A percentile compares a stretch with the other conserved stretches of the same genome.
phyloP scores from a whole-genome alignment of 2,329 filamentous ascomycete species.

The Fusarium sp. region DNA sequence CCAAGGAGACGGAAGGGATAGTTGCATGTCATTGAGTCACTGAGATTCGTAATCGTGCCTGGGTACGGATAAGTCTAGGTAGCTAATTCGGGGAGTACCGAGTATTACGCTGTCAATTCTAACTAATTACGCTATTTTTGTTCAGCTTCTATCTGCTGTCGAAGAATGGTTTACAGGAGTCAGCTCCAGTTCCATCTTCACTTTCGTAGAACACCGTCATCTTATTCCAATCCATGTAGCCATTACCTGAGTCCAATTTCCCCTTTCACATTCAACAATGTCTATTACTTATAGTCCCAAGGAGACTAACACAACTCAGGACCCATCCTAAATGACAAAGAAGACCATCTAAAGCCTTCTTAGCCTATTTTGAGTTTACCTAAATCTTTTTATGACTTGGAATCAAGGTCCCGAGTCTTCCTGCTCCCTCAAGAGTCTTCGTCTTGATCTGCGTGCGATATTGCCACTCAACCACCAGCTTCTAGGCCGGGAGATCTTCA shows the following conservation, averaged over 20 bases:
- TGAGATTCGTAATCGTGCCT: conserved; percentile 7
- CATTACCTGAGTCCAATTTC: background rate
- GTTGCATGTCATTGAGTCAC: conserved; percentile 9
- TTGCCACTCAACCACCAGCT: background rate
- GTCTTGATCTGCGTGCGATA: background rate
- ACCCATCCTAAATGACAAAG: background rate
- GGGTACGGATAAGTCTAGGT: background rate
- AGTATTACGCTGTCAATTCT: background rate
- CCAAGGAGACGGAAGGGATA: conserved; percentile 4
- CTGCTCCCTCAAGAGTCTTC: background rate
- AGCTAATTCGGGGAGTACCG: background rate
- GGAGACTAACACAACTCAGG: too few species aligned
- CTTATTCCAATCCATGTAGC: background rate
- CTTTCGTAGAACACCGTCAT: background rate
- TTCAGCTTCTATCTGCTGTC: background rate
- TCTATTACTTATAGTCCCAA: background rate
- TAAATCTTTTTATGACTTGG: background rate
- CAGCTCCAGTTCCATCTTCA: background rate
- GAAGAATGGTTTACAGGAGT: background rate
- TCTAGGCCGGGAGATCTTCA: background rate
- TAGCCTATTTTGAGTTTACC: background rate
- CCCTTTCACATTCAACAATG: background rate
- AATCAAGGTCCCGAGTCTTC: background rate
- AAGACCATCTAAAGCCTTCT: background rate
- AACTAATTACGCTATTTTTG: background rate